Base-by-base conservation (phyloP, 169 alveolate genomes). In the Sarcocystis neurona region DNA sequence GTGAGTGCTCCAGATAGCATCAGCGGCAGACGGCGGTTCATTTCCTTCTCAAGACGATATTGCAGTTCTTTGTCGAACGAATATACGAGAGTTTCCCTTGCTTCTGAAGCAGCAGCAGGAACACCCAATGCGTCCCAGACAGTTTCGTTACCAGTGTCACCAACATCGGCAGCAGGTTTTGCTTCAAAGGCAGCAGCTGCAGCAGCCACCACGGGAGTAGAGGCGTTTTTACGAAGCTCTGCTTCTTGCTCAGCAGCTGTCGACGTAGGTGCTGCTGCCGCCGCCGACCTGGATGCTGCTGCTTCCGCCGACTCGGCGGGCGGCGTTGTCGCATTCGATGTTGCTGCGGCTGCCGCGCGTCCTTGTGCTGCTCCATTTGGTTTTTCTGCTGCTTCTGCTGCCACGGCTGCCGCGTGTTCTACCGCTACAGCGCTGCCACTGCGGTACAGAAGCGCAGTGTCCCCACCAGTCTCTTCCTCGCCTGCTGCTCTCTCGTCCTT, bases 21-120 rank as follows among this genome's bases (percentile, higher is more conserved):
- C 4, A 63, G 75, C 75, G 75, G 75, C 75, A 63, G 44, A 43
- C 75, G 75, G 8, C 75, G 75, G n/a, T n/a, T 30, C 75, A 63
- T 41, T 41, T 63, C 75, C 20, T 63, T 37, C 75, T 63, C 75
- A 20, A 63, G 75, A 4, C 75, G 75, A 15, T 30, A 18, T 1
- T 41, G 75, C 75, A 63, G 43, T 3, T 63, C 75, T 10, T 63
- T 41, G 27, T 63, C n/a, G 34, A 37, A 63, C 8, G 75, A 58
- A 32, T 23, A 32, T 12, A 10, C 39, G 5, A 27, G n/a, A 58
- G 70, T 58, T 34, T 58, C 70, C 2, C 70, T 2, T 2, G 18
- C 30, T 58, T 5, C 23, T n/a, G n/a, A n/a, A n/a, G n/a, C n/a
- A n/a, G n/a, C n/a, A n/a, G n/a, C n/a, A n/a, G n/a, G n/a, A n/a